Evolutionary conservation across 2,329 filamentous ascomycete genomes (phyloP), one percentile per base, ranked within the genome.

Genomic region (Paecilomyces dactylethromorphus): DNA sequence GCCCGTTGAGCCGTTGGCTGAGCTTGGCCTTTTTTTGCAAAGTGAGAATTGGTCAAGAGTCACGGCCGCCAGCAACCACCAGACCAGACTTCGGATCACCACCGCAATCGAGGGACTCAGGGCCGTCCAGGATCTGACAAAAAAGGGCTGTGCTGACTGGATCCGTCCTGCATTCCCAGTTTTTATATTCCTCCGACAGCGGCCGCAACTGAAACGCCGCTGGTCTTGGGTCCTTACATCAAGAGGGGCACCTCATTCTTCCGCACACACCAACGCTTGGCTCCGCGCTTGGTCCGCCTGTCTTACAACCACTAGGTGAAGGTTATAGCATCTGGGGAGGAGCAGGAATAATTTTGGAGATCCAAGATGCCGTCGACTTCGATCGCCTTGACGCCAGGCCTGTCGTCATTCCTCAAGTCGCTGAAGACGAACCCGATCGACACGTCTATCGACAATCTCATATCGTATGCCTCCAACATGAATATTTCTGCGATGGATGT

Each of bases 391-490:
- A 86, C 90, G 74, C 91, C 91, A 51, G 88, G 87, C 65, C 79
- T 97, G 63, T 84, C 87, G 53, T 88, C 87, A 54, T 94, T 91
- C 68, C 83, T 95, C 64, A 90, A 89, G 70, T 88, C 88, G 12
- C 81, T 96, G 62, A 93, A 91, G 71, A 83, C 84, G 35, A 87
- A 86, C 57, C 82, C 87, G 31, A 83, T 94, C 57, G 92, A 96
- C 66, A 85, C 88, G 50, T 92, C 91, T 8, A 88, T 95, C 64
- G 92, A 97, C 74, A 86, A 85, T 63, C 83, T 96, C 62, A 87
- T 93, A 66, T 90, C 90, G 91, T 95, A 77, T 71, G 86, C 76
- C 39, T 61, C 54, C 57, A 59, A 62, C 56, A 59, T 52, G 24
- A 49, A 54, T 58, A 39, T 60, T 55, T 61, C 55, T 54, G 35